These are phyloP conservation scores for Daldinia caldariorum DNA, from an alignment of 495 filamentous ascomycete genomes.

Conservation along the genomic window DNA sequence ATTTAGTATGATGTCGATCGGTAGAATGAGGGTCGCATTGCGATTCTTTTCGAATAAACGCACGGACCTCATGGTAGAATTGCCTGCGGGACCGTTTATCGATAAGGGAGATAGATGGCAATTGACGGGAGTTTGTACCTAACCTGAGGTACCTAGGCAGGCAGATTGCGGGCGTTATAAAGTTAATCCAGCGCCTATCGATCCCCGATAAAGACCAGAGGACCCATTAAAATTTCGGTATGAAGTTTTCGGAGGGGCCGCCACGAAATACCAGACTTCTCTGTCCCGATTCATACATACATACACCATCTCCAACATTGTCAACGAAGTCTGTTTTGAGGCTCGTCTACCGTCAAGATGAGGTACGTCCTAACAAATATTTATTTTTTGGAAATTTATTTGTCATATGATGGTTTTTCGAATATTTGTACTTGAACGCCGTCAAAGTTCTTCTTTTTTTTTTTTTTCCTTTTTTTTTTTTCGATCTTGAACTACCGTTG, in stretches of 20 bases:
- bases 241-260: conserved; percentile 43
- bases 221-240: conserved; percentile 35
- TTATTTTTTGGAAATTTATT: not conserved
- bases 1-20: conserved; percentile 23
- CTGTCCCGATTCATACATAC: conserved; percentile 22
- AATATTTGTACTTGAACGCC: not conserved
- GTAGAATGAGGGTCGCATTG: conserved; percentile 6
- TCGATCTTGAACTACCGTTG: not conserved
- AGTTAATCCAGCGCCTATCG: conserved; percentile 47
- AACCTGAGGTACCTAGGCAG: too few relatives aligned
- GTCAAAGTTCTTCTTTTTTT: too few relatives aligned
- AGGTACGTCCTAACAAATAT: conserved; percentile 45
- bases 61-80: conserved; percentile 27
- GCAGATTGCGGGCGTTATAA: too few relatives aligned
- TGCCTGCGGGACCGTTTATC: conserved; percentile 1
- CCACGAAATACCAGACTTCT: conserved; percentile 7
- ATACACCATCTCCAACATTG: conserved; percentile 16
- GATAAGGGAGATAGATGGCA: conserved; percentile 12
- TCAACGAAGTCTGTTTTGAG: conserved; percentile 12
- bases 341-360: conserved; percentile 48
- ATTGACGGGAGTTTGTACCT: too few relatives aligned
- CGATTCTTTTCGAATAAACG: conserved; percentile 24
- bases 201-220: conserved; percentile 5
- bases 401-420: not conserved
- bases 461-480: too few relatives aligned